Evolutionary conservation across 495 filamentous ascomycete genomes (phyloP).

Genomic region (Daldinia concentrica): DNA sequence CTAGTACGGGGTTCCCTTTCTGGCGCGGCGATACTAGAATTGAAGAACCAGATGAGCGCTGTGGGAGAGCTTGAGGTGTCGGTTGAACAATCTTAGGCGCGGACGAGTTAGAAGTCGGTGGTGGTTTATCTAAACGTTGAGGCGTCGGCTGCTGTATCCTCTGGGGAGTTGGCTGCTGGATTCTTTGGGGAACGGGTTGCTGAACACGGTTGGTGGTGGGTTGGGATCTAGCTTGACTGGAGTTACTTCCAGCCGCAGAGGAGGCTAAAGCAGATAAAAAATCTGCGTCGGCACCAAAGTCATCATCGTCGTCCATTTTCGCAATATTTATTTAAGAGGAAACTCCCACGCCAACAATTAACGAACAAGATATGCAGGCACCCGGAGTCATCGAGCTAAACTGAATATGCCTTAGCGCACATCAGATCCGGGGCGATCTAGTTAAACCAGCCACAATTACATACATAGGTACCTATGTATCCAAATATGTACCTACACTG

Average conservation of each 20-base stretch:
- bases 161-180: conserved; percentile 54
- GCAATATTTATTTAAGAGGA: not conserved
- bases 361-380: not conserved
- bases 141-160: conserved; percentile 56
- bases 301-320: conserved; percentile 63
- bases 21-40: conserved; percentile 86
- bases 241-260: conserved; percentile 43
- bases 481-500: not conserved
- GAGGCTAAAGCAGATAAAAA: conserved; percentile 63
- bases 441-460: too few species aligned
- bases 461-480: not conserved
- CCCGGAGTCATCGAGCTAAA: conserved; percentile 4
- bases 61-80: conserved; percentile 80
- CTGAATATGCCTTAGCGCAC: conserved; percentile 16
- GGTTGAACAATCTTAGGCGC: conserved; percentile 78
- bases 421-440: not conserved
- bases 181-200: conserved; percentile 43
- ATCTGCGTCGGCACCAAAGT: conserved; percentile 68
- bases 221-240: conserved; percentile 29
- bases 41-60: conserved; percentile 72
- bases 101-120: conserved; percentile 40
- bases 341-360: not conserved
- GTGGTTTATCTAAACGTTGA: conserved; percentile 55
- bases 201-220: conserved; percentile 44
- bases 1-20: conserved; percentile 94